A percentile compares a stretch with the other conserved stretches of the same genome.
Evolutionary conservation across 352 stramenopile species (phyloP).

Genomic region (Blastocystis sp.): DNA sequence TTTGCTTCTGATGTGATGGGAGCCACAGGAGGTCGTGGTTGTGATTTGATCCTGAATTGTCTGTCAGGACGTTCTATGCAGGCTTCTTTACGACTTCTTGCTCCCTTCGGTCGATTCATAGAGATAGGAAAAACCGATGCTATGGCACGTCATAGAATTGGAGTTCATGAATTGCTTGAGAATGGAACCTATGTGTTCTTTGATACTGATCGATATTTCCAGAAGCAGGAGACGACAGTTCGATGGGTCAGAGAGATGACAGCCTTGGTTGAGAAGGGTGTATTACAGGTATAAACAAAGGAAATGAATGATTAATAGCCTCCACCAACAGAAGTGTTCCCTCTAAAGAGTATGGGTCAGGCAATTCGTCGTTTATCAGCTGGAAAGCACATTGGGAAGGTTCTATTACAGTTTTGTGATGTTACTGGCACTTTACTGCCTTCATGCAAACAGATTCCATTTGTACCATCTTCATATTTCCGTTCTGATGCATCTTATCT

Average conservation of each 20-base stretch:
- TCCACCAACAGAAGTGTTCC: slow-evolving; percentile 43
- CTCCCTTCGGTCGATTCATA: slow-evolving; percentile 61
- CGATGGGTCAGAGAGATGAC: slow-evolving; percentile 32
- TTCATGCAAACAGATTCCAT: slow-evolving; percentile 37
- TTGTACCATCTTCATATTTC: neutral
- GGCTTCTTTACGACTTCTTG: slow-evolving; percentile 8
- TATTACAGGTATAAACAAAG: neutral
- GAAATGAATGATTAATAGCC: neutral
- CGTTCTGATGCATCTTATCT: slow-evolving; percentile 26
- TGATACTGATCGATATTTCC: slow-evolving; percentile 66
- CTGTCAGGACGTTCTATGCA: slow-evolving; percentile 50
- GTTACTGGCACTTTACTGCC: neutral
- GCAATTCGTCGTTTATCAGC: slow-evolving; percentile 51
- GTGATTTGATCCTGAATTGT: slow-evolving; percentile 62
- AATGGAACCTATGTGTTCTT: slow-evolving; percentile 68
- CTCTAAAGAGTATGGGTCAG: slow-evolving; percentile 35
- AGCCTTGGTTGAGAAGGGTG: neutral
- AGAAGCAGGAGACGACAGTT: neutral
- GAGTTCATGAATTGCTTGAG: slow-evolving; percentile 43
- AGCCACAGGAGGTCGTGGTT: neutral
- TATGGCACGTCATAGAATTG: slow-evolving; percentile 17
- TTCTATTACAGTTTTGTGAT: slow-evolving; percentile 32
- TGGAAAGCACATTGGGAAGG: slow-evolving; percentile 62
- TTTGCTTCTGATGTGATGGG: slow-evolving; percentile 21
- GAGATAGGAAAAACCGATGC: slow-evolving; percentile 68